phyloP scores from a whole-genome alignment of 2,329 filamentous ascomycete genomes.

The Ophiostoma himal-ulmi region DNA sequence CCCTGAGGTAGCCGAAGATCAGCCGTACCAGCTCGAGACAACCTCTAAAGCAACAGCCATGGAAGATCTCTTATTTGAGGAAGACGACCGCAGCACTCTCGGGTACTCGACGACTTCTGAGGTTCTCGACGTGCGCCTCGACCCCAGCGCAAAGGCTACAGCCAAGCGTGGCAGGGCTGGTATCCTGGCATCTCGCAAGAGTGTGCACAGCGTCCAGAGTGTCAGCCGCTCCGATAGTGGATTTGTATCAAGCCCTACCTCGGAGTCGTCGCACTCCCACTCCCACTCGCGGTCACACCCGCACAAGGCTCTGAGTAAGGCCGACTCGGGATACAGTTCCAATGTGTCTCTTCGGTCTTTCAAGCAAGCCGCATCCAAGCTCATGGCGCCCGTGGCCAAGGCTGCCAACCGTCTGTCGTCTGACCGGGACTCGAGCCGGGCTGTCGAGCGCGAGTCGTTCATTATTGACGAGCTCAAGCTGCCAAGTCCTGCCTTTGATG shows the following conservation, averaged over 20 bases:
- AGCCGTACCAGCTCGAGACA: conserved; percentile 26
- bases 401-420: conserved; percentile 14
- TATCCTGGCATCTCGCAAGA: conserved; percentile 15
- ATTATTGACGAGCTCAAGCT: conserved; percentile 25
- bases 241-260: conserved; percentile 42
- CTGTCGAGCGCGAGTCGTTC: conserved; percentile 17
- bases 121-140: conserved; percentile 39
- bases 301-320: conserved; percentile 46
- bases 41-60: conserved; percentile 37
- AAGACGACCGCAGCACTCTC: conserved; percentile 35
- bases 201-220: conserved; percentile 20
- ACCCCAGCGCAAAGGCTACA: conserved; percentile 40
- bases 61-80: conserved; percentile 36
- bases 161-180: conserved; percentile 22
- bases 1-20: conserved; percentile 28
- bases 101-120: conserved; percentile 35
- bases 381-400: conserved; percentile 30
- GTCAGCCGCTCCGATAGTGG: conserved; percentile 44
- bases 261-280: conserved; percentile 33
- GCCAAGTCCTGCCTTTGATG: conserved; percentile 9
- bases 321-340: conserved; percentile 58
- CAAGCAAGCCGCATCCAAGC: conserved; percentile 33
- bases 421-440: conserved; percentile 7
- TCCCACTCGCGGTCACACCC: not conserved
- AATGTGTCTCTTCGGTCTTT: conserved; percentile 53